Percentiles rank a stretch among this genome's conserved stretches.
These are phyloP conservation scores for Phytomonas sp. DNA, from an alignment of 208 protist species.

Conservation along the genomic window DNA sequence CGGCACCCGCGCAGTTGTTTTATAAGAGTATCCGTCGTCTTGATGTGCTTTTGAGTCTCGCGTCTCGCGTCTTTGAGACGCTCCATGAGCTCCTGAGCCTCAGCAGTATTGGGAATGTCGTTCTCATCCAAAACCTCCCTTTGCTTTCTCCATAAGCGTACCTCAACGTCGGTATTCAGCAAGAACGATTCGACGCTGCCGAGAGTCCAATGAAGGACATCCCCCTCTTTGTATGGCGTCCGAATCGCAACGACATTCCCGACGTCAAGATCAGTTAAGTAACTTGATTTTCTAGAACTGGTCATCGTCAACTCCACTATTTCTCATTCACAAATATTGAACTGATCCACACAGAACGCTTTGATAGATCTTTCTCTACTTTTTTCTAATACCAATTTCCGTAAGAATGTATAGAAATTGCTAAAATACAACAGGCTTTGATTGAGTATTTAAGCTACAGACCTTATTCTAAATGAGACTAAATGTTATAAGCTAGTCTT, in stretches of 20 bases:
- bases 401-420: not conserved
- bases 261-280: slow-evolving; percentile 40
- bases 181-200: slow-evolving; percentile 53
- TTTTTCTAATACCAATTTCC: not conserved
- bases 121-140: slow-evolving; percentile 33
- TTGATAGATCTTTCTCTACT: not conserved
- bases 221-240: slow-evolving; percentile 39
- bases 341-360: not conserved
- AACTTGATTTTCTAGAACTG: slow-evolving; percentile 19
- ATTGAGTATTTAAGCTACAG: not conserved
- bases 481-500: not conserved
- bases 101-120: slow-evolving; percentile 28
- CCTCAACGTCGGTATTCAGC: slow-evolving; percentile 66
- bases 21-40: slow-evolving; percentile 48
- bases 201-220: slow-evolving; percentile 70
- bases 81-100: slow-evolving; percentile 53
- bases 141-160: slow-evolving; percentile 60
- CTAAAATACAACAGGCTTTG: not conserved
- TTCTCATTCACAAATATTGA: not conserved
- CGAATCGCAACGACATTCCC: slow-evolving; percentile 70
- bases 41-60: slow-evolving; percentile 54
- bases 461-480: not conserved
- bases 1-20: slow-evolving; percentile 50
- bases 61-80: slow-evolving; percentile 42
- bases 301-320: slow-evolving; percentile 11